Evolutionary conservation across 768 basidiomycete species (phyloP).

Genomic region (Trichaptum fuscoviolaceum): DNA sequence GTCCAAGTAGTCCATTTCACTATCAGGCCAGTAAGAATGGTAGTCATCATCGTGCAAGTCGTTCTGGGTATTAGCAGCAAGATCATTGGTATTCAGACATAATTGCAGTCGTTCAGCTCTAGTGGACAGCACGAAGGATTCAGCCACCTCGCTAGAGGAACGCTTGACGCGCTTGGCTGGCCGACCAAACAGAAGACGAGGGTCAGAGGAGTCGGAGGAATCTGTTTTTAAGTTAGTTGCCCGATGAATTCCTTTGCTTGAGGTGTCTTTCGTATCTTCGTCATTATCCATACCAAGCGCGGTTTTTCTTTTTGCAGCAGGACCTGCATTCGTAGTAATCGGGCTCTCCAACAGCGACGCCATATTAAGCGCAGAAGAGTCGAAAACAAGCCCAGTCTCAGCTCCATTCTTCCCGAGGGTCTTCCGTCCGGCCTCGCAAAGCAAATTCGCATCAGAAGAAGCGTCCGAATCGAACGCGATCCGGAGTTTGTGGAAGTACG

Average conservation of each 20-base stretch:
- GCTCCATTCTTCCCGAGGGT: background rate
- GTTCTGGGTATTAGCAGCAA: background rate
- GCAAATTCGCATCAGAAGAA: background rate
- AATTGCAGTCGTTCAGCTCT: conserved; percentile 1
- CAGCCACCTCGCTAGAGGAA: background rate
- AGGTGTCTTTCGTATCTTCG: background rate
- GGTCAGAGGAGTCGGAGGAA: background rate
- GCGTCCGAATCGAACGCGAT: background rate
- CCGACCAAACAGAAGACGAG: background rate
- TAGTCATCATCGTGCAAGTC: background rate
- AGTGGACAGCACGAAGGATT: conserved; percentile 2
- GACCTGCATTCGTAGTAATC: background rate
- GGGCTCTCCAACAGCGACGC: background rate
- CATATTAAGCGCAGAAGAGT: background rate
- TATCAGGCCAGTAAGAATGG: background rate
- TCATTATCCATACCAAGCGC: background rate
- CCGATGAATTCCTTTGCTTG: background rate
- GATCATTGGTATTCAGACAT: background rate
- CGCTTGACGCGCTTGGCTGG: conserved; percentile 2
- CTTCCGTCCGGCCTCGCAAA: background rate
- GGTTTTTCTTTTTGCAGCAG: background rate
- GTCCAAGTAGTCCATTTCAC: background rate
- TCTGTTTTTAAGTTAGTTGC: background rate
- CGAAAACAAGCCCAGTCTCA: background rate
- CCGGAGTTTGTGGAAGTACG: background rate